Base-by-base conservation (phyloP, 139 green algal species). In the Yamagishiella unicocca region DNA sequence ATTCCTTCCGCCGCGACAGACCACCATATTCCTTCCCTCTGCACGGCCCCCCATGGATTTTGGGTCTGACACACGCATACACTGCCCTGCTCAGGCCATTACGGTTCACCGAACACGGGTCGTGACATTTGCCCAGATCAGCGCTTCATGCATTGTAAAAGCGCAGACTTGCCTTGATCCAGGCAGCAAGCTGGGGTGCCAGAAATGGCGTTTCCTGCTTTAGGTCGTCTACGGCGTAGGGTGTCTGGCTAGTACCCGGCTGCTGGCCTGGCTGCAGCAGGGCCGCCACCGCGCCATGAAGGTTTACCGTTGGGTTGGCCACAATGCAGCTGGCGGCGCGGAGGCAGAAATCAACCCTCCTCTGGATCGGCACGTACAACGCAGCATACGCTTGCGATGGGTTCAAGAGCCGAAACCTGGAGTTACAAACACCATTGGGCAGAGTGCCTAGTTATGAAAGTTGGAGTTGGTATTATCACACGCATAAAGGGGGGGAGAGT, bases 131-230 rank as follows among this genome's bases (percentile, higher is more conserved):
- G n/a, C n/a, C n/a, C n/a, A n/a, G n/a, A n/a, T n/a, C n/a, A n/a
- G n/a, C n/a, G n/a, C n/a, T n/a, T n/a, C n/a, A n/a, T 31, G 61
- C 9, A 4, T 33, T n/a, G 25, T 14, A 70, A 31, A 8, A 37
- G 27, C 29, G 61, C 2, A 12, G 37, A 55, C 78, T 62, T 43
- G n/a, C 81, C 64, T 87, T 67, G 1, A 78, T 45, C 64, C 64
- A 87, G 9, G 66, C 45, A 1, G 8, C 45, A 10, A 87, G 81
- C 81, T 87, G 81, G 2, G 45, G 9, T 33, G 33, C 64, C 43
- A 87, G 0, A 66, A 87, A 87, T 1, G 43, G 64, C 2, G 64
- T 42, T 9, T 87, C 81, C 66, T 87, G 45, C 45, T 79, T 78
- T 12, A 87, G 45, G 21, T 78, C 66, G 0, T 78, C 81, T 9